Percentiles rank a stretch among this genome's conserved stretches.
These are phyloP conservation scores for Melastoma candidum DNA, from an alignment of 441 rosid genomes.

Conservation along the genomic window DNA sequence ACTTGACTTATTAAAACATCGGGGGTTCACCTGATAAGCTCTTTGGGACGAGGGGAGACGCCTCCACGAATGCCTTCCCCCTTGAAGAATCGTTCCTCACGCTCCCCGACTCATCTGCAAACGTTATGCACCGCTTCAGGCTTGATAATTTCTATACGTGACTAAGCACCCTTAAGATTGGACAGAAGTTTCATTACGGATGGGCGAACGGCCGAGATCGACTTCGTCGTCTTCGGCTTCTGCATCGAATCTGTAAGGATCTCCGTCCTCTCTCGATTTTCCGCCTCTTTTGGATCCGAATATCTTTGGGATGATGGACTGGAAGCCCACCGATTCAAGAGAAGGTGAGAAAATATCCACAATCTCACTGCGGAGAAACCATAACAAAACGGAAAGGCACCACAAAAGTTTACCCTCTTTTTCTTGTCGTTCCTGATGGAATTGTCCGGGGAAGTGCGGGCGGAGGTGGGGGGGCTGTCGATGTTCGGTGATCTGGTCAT, in stretches of 20 bases:
- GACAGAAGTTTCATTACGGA: not conserved
- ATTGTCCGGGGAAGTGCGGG: constrained; percentile 20
- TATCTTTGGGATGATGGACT: constrained; percentile 67
- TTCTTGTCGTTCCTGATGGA: constrained; percentile 51
- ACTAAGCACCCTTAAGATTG: not conserved
- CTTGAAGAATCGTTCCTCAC: constrained; percentile 20
- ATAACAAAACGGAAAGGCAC: not conserved
- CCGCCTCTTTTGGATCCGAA: constrained; percentile 44
- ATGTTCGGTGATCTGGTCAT: constrained; percentile 25
- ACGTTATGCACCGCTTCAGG: not conserved
- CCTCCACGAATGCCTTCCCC: constrained; percentile 28
- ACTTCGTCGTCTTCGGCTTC: constrained; percentile 7
- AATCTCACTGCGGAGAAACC: not conserved
- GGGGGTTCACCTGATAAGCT: constrained; percentile 36
- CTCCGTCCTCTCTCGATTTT: constrained; percentile 31
- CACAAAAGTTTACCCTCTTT: constrained; percentile 44
- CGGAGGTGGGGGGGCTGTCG: constrained; percentile 3
- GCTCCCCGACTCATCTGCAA: constrained; percentile 28
- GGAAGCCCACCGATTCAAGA: constrained; percentile 11
- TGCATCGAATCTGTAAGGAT: constrained; percentile 22
- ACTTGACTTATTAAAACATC: not conserved
- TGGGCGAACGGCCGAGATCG: constrained; percentile 17
- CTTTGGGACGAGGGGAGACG: constrained; percentile 31
- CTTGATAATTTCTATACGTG: not conserved
- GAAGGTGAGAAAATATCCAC: constrained; percentile 4